These are phyloP conservation scores for Chlorella ohadii DNA, from an alignment of 139 green algal genomes.

Conservation along the genomic window DNA sequence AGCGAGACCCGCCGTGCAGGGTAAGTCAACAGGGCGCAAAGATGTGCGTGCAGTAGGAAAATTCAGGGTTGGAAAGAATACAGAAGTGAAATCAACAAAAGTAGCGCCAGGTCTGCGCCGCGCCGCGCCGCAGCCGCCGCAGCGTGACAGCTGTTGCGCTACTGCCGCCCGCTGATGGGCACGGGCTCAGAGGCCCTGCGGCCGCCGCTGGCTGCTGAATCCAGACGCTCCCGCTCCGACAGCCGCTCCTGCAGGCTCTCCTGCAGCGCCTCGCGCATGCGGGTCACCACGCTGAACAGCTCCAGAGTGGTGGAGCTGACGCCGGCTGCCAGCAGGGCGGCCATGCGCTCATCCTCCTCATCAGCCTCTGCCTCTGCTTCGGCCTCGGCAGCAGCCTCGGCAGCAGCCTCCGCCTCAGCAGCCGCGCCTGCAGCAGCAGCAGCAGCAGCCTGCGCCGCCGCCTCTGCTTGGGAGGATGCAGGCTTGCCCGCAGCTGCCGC, in stretches of 20 bases:
- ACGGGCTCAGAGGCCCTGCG: background rate
- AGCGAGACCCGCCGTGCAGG: too few relatives aligned
- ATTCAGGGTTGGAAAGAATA: too few relatives aligned
- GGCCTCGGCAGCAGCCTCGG: background rate
- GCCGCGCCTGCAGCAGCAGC: background rate
- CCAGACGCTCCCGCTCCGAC: background rate
- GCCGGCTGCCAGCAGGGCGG: background rate
- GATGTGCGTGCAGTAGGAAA: too few relatives aligned
- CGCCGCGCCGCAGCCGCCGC: too few relatives aligned
- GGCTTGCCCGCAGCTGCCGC: background rate
- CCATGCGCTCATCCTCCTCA: background rate
- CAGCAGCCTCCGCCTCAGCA: background rate
- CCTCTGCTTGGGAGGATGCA: background rate
- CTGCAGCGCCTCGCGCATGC: constrained; percentile 19
- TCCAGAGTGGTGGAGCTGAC: constrained; percentile 19
- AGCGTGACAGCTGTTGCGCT: too few relatives aligned
- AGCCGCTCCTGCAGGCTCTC: background rate
- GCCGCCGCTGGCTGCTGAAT: background rate
- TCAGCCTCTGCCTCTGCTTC: background rate
- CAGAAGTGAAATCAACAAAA: too few relatives aligned
- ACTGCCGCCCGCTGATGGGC: background rate
- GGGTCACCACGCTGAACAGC: constrained; percentile 39
- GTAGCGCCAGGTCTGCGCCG: too few relatives aligned
- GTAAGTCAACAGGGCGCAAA: too few relatives aligned
- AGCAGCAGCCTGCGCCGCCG: background rate